These are phyloP conservation scores for Fraxinus albicans DNA, from an alignment of 305 asterid genomes.

Conservation along the genomic window DNA sequence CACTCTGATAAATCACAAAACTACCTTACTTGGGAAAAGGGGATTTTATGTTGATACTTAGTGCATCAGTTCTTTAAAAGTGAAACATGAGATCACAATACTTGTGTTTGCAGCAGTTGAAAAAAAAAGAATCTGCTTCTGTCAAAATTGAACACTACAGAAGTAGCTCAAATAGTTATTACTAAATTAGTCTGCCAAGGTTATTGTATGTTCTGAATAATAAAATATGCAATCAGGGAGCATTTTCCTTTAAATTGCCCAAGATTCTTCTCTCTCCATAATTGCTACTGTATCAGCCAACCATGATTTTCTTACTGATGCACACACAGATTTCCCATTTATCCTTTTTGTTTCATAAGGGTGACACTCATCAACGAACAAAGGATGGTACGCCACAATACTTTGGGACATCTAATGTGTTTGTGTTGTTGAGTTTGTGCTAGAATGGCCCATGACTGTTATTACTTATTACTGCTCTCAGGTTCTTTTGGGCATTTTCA, in stretches of 20 bases:
- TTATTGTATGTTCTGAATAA: not conserved
- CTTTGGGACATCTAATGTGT: constrained; percentile 3
- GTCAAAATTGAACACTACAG: constrained; percentile 5
- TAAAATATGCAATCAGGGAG: not conserved
- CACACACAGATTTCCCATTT: not conserved
- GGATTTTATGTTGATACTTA: not conserved
- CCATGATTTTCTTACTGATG: constrained; percentile 14
- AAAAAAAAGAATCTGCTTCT: not conserved
- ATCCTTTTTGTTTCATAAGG: not conserved
- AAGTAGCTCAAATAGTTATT: constrained; percentile 1
- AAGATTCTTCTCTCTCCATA: constrained; percentile 7
- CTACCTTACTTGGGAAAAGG: not conserved
- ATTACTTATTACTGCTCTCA: constrained; percentile 29
- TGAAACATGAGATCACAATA: not conserved
- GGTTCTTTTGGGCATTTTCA: constrained; percentile 98
- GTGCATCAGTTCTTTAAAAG: not conserved
- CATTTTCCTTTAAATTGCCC: not conserved
- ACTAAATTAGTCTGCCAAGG: not conserved
- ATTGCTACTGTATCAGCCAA: constrained; percentile 7
- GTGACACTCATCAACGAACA: not conserved
- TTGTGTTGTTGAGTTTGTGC: not conserved
- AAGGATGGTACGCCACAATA: not conserved
- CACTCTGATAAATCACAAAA: not conserved
- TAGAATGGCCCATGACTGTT: not conserved
- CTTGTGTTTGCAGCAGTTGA: not conserved